Evolutionary conservation across 164 flowering plant genomes (phyloP).

Genomic region (Nymphaea colorata): DNA sequence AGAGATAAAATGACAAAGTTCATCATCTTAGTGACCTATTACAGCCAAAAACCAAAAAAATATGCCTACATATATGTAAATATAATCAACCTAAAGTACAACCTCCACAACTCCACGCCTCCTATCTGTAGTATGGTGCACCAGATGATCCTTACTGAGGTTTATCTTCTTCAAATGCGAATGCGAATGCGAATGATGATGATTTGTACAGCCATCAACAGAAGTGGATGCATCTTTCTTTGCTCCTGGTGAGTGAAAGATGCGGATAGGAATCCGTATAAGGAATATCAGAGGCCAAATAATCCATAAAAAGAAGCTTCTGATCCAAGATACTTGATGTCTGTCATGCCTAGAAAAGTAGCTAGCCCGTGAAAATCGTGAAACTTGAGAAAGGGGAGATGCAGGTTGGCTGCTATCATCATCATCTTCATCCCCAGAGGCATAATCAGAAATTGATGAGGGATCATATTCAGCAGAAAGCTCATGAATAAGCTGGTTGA

Average conservation of each 20-base stretch:
- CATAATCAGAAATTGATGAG: conserved; percentile 45
- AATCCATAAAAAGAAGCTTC: conserved; percentile 50
- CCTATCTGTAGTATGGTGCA: conserved; percentile 73
- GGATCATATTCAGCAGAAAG: conserved; percentile 79
- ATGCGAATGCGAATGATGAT: conserved; percentile 12
- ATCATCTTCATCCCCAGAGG: conserved; percentile 73
- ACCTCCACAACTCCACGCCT: conserved; percentile 99
- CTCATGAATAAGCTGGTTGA: conserved; percentile 86
- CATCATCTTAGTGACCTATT: too few species aligned
- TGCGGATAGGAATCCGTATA: conserved; percentile 39
- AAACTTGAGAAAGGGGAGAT: conserved; percentile 61
- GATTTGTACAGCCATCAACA: conserved; percentile 11
- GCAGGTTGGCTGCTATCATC: conserved; percentile 31
- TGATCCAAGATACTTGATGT: conserved; percentile 37
- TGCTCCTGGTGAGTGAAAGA: conserved; percentile 21
- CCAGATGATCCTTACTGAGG: conserved; percentile 48
- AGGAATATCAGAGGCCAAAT: conserved; percentile 49
- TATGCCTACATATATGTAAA: too few species aligned
- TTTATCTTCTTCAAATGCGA: conserved; percentile 25
- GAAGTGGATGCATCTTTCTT: conserved; percentile 20
- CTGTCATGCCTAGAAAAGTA: conserved; percentile 28
- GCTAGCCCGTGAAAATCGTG: conserved; percentile 44
- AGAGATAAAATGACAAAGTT: too few species aligned
- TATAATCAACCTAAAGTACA: neutral
- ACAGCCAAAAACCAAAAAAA: too few species aligned